Percentiles rank a stretch among this genome's conserved stretches.
Conservation (phyloP, 2,329 filamentous ascomycete genomes). For the Penicillium sp. region DNA sequence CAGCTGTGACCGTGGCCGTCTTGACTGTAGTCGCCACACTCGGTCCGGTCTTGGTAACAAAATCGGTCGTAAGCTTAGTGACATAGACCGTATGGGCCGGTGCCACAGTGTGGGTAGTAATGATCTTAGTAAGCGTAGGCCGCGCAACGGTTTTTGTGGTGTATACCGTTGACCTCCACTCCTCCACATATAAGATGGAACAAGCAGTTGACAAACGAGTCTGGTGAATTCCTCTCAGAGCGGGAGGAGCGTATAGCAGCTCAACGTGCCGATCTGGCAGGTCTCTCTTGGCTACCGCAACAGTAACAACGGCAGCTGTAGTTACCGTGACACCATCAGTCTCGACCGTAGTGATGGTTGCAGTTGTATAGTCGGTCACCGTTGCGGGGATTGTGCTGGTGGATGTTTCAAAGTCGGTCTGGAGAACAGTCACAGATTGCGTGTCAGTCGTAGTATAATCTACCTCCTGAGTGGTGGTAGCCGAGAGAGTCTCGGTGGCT, state of each 20-base stretch:
- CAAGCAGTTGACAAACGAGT: neutral
- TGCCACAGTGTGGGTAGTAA: neutral
- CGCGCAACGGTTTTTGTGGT: neutral
- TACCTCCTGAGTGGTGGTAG: slow-evolving; percentile 2
- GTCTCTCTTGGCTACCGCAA: no score
- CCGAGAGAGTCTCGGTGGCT: neutral
- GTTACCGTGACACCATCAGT: neutral
- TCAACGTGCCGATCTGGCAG: no score
- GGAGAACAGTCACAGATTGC: neutral
- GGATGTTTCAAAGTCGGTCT: slow-evolving; percentile 1
- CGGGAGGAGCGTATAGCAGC: neutral
- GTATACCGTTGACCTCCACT: neutral
- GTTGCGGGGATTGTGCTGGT: neutral
- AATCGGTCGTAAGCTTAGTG: neutral
- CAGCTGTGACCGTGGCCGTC: neutral
- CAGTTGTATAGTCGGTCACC: neutral
- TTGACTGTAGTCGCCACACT: neutral
- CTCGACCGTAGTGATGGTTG: slow-evolving; percentile 1
- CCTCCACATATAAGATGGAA: slow-evolving; percentile 1
- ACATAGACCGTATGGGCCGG: neutral
- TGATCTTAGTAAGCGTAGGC: neutral
- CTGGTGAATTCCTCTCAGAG: neutral
- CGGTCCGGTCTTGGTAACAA: neutral
- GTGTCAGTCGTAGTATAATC: neutral
- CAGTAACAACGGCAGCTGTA: neutral